Base-by-base conservation (phyloP, 129 eudicot species). In the Tanacetum coccineum region DNA sequence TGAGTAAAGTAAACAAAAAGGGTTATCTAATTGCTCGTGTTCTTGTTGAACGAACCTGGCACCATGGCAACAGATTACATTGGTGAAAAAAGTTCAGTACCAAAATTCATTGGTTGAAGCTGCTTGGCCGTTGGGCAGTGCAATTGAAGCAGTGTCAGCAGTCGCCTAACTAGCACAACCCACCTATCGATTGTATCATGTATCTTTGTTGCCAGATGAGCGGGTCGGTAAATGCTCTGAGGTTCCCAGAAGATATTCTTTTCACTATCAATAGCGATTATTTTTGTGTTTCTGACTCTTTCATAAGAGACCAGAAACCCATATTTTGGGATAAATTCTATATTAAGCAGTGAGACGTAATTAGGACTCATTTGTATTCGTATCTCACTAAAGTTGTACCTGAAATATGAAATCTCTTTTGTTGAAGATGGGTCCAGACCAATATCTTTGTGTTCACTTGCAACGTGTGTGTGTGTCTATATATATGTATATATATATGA, bases 121-220 rank as follows among this genome's bases (percentile, higher is more conserved):
- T n/a, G 98, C 98, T 25, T 92, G 98, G 98, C 98, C 98, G 4
- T 69, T 92, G n/a, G 98, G 98, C 72, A 92, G 98, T 80, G 98
- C 98, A 64, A 88, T 92, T 70, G 98, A 92, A 65, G 91, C 74
- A 1, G 90, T 84, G 4, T 88, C 98, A 50, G 84, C 90, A 50
- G 42, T 11, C 48, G 54, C 32, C 47, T 22, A 22, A 22, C 25
- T 22, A 22, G 25, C 25, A 22, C 25, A 22, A n/a, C n/a, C n/a
- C n/a, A n/a, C n/a, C n/a, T n/a, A n/a, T n/a, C 32, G 6, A 25
- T 40, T 25, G 69, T 54, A 51, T 75, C 51, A 59, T 75, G 69
- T 67, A 72, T 22, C 8, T 25, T 14, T 70, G 20, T 59, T 9
- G 28, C 45, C 70, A 62, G 26, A 36, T 62, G 18, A 59, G 50